Conservation (phyloP, 2,329 filamentous ascomycete species). For the Phaeosphaeriaceae sp. region DNA sequence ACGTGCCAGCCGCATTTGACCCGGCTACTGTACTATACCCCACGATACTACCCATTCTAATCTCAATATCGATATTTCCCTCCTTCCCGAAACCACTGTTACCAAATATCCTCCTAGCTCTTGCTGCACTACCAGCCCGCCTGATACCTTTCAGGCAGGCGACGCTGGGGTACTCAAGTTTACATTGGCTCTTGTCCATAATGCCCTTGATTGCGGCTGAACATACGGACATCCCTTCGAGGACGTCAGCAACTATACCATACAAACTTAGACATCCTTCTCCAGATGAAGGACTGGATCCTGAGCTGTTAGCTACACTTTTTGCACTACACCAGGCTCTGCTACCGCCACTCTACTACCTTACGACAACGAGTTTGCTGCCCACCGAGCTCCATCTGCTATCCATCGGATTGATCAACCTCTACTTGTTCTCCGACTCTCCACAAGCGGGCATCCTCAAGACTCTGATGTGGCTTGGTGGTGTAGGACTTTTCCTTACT, state of each 20-base stretch:
- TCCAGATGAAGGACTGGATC: conserved; percentile 50
- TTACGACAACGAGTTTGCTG: conserved; percentile 88
- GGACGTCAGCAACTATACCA: conserved; percentile 39
- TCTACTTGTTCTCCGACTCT: conserved; percentile 77
- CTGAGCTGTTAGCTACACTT: conserved; percentile 69
- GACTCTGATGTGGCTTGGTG: conserved; percentile 63
- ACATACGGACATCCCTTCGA: conserved; percentile 49
- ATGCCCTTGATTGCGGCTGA: conserved; percentile 68
- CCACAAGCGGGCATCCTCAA: conserved; percentile 55
- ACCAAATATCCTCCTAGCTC: conserved; percentile 80
- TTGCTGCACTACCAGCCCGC: conserved; percentile 76
- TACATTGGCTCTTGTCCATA: conserved; percentile 83
- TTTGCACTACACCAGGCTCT: conserved; percentile 86
- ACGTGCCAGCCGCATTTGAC: conserved; percentile 81
- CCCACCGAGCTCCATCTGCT: conserved; percentile 87
- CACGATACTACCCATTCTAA: conserved; percentile 74
- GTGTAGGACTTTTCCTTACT: conserved; percentile 74
- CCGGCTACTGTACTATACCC: conserved; percentile 92
- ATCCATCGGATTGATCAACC: conserved; percentile 80
- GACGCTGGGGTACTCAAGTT: conserved; percentile 64
- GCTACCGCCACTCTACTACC: conserved; percentile 73
- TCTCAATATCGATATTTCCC: conserved; percentile 75
- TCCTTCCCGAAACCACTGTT: conserved; percentile 69
- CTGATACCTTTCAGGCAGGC: conserved; percentile 71
- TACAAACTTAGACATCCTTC: conserved; percentile 45